Evolutionary conservation across 352 stramenopile species (phyloP).

Genomic region (Globisporangium megalacanthum): DNA sequence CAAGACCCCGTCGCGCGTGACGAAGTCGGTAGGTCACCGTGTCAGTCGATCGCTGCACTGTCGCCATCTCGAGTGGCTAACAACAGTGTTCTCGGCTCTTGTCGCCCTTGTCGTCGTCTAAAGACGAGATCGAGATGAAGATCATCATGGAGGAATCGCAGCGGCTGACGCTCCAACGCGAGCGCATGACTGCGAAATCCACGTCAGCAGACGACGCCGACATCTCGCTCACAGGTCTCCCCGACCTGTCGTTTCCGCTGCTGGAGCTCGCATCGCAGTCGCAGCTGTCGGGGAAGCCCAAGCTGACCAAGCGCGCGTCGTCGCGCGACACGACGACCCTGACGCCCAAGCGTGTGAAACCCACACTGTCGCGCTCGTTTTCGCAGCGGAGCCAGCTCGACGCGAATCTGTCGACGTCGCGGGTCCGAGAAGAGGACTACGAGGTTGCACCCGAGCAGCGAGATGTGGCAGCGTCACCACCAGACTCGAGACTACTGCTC

Average conservation of each 20-base stretch:
- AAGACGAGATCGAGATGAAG: constrained; percentile 76
- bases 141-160: constrained; percentile 68
- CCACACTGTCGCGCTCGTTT: constrained; percentile 28
- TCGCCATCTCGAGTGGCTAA: constrained; percentile 2
- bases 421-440: neutral
- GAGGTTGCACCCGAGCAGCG: neutral
- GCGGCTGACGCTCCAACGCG: constrained; percentile 33
- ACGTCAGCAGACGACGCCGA: constrained; percentile 25
- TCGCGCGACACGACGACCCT: constrained; percentile 23
- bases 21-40: constrained; percentile 45
- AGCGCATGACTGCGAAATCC: constrained; percentile 14
- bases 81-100: neutral
- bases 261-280: neutral
- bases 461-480: neutral
- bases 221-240: constrained; percentile 49
- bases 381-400: constrained; percentile 21
- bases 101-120: neutral
- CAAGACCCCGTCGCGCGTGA: constrained; percentile 54
- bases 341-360: constrained; percentile 14
- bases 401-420: neutral
- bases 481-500: neutral
- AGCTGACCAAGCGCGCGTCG: constrained; percentile 31
- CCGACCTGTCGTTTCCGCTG: constrained; percentile 32
- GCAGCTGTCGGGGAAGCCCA: constrained; percentile 3
- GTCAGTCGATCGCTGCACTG: too few relatives aligned